These are phyloP conservation scores for Cladophialophora chaetospira DNA, from an alignment of 2,329 filamentous ascomycete species.

Conservation along the genomic window DNA sequence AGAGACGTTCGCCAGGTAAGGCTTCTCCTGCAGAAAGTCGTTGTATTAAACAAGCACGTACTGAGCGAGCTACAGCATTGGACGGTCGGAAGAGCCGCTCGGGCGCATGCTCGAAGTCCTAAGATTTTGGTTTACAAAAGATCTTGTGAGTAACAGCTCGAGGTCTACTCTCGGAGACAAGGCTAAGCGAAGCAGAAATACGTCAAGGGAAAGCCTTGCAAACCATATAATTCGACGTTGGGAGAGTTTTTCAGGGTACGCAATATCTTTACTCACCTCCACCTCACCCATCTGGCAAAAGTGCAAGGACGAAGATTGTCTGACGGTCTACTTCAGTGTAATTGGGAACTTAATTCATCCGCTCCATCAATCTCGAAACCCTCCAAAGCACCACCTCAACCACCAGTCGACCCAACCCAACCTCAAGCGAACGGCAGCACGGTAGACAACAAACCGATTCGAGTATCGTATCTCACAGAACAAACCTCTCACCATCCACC, in stretches of 20 bases:
- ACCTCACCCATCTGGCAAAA: background rate
- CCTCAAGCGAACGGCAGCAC: constrained; percentile 32
- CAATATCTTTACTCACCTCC: constrained; percentile 24
- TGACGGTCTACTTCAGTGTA: constrained; percentile 62
- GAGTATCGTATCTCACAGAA: constrained; percentile 91
- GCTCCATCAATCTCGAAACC: constrained; percentile 61
- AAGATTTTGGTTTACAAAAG: constrained; percentile 98
- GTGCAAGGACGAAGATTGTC: background rate
- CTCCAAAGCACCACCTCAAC: constrained; percentile 37
- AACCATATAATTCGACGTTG: constrained; percentile 95
- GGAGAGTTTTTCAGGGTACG: constrained; percentile 94
- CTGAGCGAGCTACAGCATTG: constrained; percentile 60
- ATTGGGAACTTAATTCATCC: constrained; percentile 88
- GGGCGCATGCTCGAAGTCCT: constrained; percentile 94
- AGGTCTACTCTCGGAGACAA: constrained; percentile 13
- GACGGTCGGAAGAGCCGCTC: constrained; percentile 85
- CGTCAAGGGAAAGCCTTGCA: constrained; percentile 96
- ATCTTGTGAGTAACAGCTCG: constrained; percentile 59
- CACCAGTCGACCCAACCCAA: constrained; percentile 39
- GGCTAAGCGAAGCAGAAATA: constrained; percentile 79
- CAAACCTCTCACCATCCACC: constrained; percentile 98
- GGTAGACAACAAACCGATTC: constrained; percentile 55
- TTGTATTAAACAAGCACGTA: constrained; percentile 18
- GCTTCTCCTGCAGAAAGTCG: constrained; percentile 13
- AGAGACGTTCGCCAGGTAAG: constrained; percentile 75